Base-by-base conservation (phyloP, 345 rosid genomes). In the Viola odorata region DNA sequence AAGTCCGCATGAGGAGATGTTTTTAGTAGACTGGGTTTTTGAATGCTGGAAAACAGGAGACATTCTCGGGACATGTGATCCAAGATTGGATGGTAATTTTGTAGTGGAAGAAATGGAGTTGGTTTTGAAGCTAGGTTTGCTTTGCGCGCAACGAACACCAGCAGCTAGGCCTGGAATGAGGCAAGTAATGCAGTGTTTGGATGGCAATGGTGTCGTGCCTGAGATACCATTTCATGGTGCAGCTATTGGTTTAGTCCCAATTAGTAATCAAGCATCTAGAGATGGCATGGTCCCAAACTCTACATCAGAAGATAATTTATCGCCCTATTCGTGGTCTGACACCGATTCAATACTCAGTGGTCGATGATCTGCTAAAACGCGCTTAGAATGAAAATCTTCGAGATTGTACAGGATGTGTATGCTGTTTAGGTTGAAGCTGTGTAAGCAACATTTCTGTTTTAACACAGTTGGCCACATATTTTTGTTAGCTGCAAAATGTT, bases 271-370 rank as follows among this genome's bases (percentile, higher is more conserved):
- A 57, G 45, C 45, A 44, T 62, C 57, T 15, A 53, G 15, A 7
- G 11, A 11, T 17, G 23, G 16, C 4, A 37, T 36, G 12, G 37
- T 45, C 60, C 40, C 68, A 16, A 50, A 52, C 40, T 54, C 52
- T 15, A 41, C 56, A 42, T 38, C 70, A 12, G 8, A 37, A 17
- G 67, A 39, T 61, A 45, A 44, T 12, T 32, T 14, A 42, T 65
- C 74, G n/a, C 42, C 44, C 11, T 13, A 38, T 52, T 61, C 78
- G 8, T 58, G 54, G n/a, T 66, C 75, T 53, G 58, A 53, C 57
- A 56, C 37, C 37, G 74, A 74, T 32, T 72, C 77, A 1, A 56
- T 66, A 60, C 73, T 72, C 17, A 37, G 0, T 3, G 73, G 75
- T 32, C 71, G 66, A 17, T 72, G 57, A 78, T 52, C 57, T 0